Conservation (phyloP, 1,284 basidiomycete genomes). For the Moesziomyces aphidis region DNA sequence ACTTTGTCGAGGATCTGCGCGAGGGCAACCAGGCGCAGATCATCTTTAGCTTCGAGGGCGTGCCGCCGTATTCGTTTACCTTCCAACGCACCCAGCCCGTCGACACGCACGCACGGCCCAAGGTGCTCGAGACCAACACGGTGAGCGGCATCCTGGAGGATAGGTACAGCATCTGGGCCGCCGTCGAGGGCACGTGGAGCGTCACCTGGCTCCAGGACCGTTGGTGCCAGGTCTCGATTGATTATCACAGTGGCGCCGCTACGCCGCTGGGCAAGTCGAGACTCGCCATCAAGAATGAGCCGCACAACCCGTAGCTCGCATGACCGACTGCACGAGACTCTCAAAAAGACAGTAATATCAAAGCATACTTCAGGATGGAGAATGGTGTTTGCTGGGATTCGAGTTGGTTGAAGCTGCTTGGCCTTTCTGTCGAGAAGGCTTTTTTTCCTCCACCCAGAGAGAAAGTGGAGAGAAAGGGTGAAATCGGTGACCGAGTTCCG, state of each 20-base stretch:
- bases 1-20: conserved; percentile 84
- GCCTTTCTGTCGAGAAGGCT: too few relatives aligned
- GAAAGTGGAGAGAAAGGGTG: too few relatives aligned
- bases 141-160: conserved; percentile 78
- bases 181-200: conserved; percentile 85
- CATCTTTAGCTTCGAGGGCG: conserved; percentile 85
- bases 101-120: conserved; percentile 58
- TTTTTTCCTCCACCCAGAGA: too few relatives aligned
- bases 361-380: not conserved
- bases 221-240: conserved; percentile 73
- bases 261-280: conserved; percentile 46
- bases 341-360: too few relatives aligned
- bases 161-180: conserved; percentile 87
- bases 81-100: conserved; percentile 68
- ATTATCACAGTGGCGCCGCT: conserved; percentile 52
- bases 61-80: conserved; percentile 90
- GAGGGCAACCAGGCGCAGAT: conserved; percentile 87
- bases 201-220: conserved; percentile 88
- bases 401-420: too few relatives aligned
- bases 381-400: not conserved
- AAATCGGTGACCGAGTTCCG: too few relatives aligned
- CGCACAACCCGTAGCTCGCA: not conserved
- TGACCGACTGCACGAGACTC: too few relatives aligned
- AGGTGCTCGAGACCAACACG: conserved; percentile 63
- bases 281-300: conserved; percentile 35